Evolutionary conservation across 306 rosid species (phyloP), one percentile per base, ranked within the genome.

Genomic region (Cucurbita moschata): DNA sequence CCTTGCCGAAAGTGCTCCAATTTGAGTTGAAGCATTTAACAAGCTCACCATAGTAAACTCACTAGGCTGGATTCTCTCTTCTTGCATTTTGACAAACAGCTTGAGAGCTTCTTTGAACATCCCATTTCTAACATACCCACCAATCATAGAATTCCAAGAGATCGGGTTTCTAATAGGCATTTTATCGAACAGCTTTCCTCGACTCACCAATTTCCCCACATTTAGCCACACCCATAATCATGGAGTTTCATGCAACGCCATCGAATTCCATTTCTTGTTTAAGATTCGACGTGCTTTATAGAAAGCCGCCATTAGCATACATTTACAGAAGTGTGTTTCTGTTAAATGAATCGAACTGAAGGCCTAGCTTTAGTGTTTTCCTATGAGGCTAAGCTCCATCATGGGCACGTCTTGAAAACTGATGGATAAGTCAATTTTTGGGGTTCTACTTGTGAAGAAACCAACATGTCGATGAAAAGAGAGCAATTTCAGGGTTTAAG

Each of bases 31-130:
- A 57, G 92, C 89, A 77, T 87, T 90, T 58, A 94, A 82, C 84
- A 94, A 83, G 55, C 97, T 94, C 71, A 91, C 97, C 97, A 87
- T 94, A 68, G 95, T 94, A 64, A 85, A 89, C 66, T 89, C 95
- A 75, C 91, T 84, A 16, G 91, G 86, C 79, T 78, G 76, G 72
- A 91, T 67, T 68, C 79, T 63, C 73, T 79, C 76, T 55, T 76
- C 79, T 56, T 86, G 92, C 96, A 94, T 89, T 77, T 80, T 66
- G 49, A 78, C 77, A 73, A 90, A 94, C 55, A 90, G 82, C 56
- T 83, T 77, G 21, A 89, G 47, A 5, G 96, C 97, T 78, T 87
- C 87, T 60, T 39, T 65, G 11, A 80, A 71, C 82, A 54, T 86
- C 78, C 83, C 87, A 59, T 89, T 94, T 86, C 98, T 88, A 40